Base-by-base conservation (phyloP, 1,284 basidiomycete genomes). In the Tetrapyrgos nigripes region DNA sequence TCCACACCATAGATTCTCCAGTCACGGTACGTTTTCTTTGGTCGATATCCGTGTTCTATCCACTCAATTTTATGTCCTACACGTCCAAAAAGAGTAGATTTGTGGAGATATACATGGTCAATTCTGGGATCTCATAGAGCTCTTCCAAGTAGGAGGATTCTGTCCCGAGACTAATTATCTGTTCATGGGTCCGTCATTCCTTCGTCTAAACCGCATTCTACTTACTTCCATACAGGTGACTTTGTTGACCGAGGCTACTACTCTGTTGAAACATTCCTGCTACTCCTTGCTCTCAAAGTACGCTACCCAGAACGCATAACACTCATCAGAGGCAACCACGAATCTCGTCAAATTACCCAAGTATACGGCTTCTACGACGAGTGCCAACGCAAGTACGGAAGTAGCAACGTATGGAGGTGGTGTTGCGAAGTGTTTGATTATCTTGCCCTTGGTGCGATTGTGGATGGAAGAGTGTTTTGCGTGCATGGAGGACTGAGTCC, bases 311-410 rank as follows among this genome's bases (percentile, higher is more conserved):
- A 99, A 72, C 89, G 97, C 49, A 97, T 99, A 72, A 98, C 96
- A 0, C 87, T 99, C 64, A 97, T 99, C 66, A 86, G 97, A 33
- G 97, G 97, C 13, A 99, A 99, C 82, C 97, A 99, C 81, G 97
- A 99, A 76, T 96, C 94, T n/a, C 83, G 97, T 3, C 97, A 99
- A 74, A 99, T 99, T 69, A 98, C 96, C 0, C 97, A 99, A 71
- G 97, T 99, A 0, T 99, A 99, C 74, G 97, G 97, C 13, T 99
- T 99, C 74, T 99, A 98, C 79, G 97, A 99, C 77, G 97, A 99
- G 71, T 99, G 97, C 75, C 91, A 95, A 73, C 81, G 96, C 35
- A 99, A 99, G 75, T 99, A 98, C 70, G 97, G 97, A 5, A 92
- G 86, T 68, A 91, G 88, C 59, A 97, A 96, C 71, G 97, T 99